phyloP scores from a whole-genome alignment of 768 basidiomycete genomes.

The Amanita pallidorosea region DNA sequence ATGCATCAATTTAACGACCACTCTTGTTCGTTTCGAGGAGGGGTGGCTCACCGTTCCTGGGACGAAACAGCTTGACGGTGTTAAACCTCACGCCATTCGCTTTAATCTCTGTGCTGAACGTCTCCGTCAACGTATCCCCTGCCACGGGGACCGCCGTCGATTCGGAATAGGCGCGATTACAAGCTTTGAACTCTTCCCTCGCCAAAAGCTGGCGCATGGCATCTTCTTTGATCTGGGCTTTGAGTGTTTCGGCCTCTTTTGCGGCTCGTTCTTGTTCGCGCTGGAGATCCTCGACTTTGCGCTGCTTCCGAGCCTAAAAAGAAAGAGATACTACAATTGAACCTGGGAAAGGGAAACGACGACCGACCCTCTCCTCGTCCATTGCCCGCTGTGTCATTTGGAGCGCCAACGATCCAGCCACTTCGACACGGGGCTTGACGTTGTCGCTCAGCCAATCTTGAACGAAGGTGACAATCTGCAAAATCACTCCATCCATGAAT shows the following conservation, averaged over 20 bases:
- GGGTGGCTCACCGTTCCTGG: slow-evolving; percentile 45
- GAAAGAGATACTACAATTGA: not conserved
- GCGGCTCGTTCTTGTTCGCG: slow-evolving; percentile 38
- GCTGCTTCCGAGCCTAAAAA: slow-evolving; percentile 39
- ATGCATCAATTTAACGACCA: not conserved
- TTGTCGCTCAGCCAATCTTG: slow-evolving; percentile 64
- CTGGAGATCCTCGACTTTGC: slow-evolving; percentile 46
- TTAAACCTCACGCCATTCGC: slow-evolving; percentile 50
- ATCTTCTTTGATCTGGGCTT: slow-evolving; percentile 59
- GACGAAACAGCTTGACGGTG: slow-evolving; percentile 63
- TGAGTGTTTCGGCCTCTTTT: slow-evolving; percentile 45
- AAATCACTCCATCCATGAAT: not conserved
- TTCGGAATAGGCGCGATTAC: slow-evolving; percentile 60
- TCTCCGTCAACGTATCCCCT: slow-evolving; percentile 44
- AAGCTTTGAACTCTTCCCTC: slow-evolving; percentile 35
- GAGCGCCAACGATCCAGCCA: slow-evolving; percentile 59
- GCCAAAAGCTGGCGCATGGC: slow-evolving; percentile 48
- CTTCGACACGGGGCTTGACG: slow-evolving; percentile 46
- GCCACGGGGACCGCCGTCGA: slow-evolving; percentile 48
- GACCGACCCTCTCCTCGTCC: slow-evolving; percentile 53
- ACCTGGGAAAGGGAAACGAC: not conserved
- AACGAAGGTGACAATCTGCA: slow-evolving; percentile 51
- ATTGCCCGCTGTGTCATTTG: slow-evolving; percentile 69
- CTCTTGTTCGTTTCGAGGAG: not conserved
- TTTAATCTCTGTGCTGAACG: slow-evolving; percentile 46